Base-by-base conservation (phyloP, 2,329 filamentous ascomycete genomes). In the Verticillium longisporum region DNA sequence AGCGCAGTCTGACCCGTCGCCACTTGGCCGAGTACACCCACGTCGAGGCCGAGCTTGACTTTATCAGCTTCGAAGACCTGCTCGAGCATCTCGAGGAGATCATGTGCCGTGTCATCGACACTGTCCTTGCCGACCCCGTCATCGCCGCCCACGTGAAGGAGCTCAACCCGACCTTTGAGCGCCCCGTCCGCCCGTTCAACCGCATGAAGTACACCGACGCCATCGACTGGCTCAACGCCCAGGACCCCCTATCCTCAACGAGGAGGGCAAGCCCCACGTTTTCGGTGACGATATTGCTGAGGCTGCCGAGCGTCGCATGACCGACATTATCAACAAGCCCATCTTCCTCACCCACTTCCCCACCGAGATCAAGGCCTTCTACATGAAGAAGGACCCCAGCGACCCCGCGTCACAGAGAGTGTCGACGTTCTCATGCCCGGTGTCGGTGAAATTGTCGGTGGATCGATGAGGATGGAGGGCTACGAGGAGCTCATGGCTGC, bases 261-360 rank as follows among this genome's bases (percentile, higher is more conserved):
- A 97, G 75, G 92, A 98, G 64, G 92, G 90, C 71, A 84, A 96
- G 73, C 87, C 89, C 11, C 95, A 99, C 78, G 82, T 85, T 55
- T 98, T 98, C 71, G 95, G 95, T 66, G 95, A 99, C 73, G 95
- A 99, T 74, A 99, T 99, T 70, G 95, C 95, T 66, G 95, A 98
- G 78, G 95, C 95, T 13, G 95, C 95, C 13, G 95, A 99, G 83
- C 90, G 95, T 69, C 86, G 83, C 73, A 99, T 99, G 95, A 98
- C 94, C 1, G 95, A 99, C 74, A 90, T 89, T 68, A 96, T 99
- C 82, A 95, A 96, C 86, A 81, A 86, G 60, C 95, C 95, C 64
- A 97, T 99, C 75, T 91, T 98, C 81, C 83, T 98, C 53, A 98
- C 94, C 2, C 94, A 98, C 78, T 99, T 99, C 86, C 95, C 95